These are phyloP conservation scores for Neoascochyta sp. DNA, from an alignment of 2,329 filamentous ascomycete species.

Conservation along the genomic window DNA sequence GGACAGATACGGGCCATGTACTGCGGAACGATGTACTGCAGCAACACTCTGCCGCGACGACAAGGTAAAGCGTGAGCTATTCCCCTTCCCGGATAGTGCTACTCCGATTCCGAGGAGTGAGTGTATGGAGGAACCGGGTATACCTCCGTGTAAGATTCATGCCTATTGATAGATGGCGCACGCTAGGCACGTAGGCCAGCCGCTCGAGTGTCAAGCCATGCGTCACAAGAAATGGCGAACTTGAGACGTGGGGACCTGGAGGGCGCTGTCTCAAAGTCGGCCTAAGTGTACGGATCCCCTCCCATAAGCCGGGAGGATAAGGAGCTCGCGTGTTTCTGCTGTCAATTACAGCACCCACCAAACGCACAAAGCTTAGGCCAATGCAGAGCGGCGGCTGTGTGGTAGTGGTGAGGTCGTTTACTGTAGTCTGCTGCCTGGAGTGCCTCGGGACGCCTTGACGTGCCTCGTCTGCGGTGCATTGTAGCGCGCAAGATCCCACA, in stretches of 20 bases:
- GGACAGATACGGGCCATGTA: conserved; percentile 38
- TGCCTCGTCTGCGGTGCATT: too few relatives aligned
- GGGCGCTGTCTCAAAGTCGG: conserved; percentile 39
- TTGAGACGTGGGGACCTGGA: conserved; percentile 38
- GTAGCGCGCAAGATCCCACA: too few relatives aligned
- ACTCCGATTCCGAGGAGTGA: conserved; percentile 33
- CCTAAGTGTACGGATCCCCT: conserved; percentile 37
- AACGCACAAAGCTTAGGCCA: conserved; percentile 17
- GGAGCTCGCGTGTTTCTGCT: conserved; percentile 30
- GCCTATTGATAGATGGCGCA: conserved; percentile 39
- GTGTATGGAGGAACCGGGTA: conserved; percentile 35
- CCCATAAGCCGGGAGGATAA: conserved; percentile 34
- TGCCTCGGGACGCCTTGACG: too few relatives aligned
- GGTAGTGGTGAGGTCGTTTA: conserved; percentile 18
- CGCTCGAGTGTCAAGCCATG: conserved; percentile 33
- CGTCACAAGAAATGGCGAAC: conserved; percentile 37
- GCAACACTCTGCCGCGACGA: conserved; percentile 42
- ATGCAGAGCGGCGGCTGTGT: conserved; percentile 20
- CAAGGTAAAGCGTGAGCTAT: conserved; percentile 34
- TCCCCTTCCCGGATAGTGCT: conserved; percentile 33
- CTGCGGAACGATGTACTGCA: conserved; percentile 41
- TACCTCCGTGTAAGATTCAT: conserved; percentile 36
- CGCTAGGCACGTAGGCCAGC: conserved; percentile 30
- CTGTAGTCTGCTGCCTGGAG: too few relatives aligned
- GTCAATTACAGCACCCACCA: conserved; percentile 35